phyloP scores from a whole-genome alignment of 352 stramenopile species.

The Phytophthora constricta region DNA sequence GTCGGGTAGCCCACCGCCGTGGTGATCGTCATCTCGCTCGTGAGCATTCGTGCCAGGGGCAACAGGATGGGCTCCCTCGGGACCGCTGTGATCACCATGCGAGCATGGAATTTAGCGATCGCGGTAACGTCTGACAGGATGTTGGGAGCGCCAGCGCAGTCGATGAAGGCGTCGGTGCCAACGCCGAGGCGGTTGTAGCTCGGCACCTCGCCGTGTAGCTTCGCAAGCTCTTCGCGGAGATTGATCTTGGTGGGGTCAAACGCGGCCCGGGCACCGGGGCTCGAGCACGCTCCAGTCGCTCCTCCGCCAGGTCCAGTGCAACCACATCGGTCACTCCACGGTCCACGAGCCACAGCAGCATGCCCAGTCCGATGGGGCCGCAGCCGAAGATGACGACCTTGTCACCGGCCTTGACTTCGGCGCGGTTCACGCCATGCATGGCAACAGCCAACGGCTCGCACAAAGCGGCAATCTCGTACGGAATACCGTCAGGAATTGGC shows the following conservation, averaged over 20 bases:
- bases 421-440: constrained; percentile 33
- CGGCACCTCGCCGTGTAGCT: constrained; percentile 30
- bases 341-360: constrained; percentile 36
- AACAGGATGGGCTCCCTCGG: constrained; percentile 32
- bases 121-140: constrained; percentile 27
- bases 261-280: constrained; percentile 23
- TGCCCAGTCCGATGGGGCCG: constrained; percentile 29
- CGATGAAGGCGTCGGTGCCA: constrained; percentile 33
- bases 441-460: constrained; percentile 33
- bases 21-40: constrained; percentile 39
- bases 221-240: constrained; percentile 24
- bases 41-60: constrained; percentile 30
- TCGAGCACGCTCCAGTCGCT: constrained; percentile 29
- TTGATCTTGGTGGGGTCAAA: constrained; percentile 34
- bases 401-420: constrained; percentile 29
- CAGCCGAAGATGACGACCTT: constrained; percentile 38
- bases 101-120: constrained; percentile 33
- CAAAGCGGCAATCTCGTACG: constrained; percentile 29
- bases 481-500: constrained; percentile 31
- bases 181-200: constrained; percentile 35
- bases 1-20: constrained; percentile 32
- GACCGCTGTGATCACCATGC: constrained; percentile 29
- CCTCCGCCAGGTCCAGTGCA: constrained; percentile 29
- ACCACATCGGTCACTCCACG: constrained; percentile 29
- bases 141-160: constrained; percentile 24